Evolutionary conservation across 176 grass and related monocot genomes (phyloP).

Genomic region (Aegilops speltoides): DNA sequence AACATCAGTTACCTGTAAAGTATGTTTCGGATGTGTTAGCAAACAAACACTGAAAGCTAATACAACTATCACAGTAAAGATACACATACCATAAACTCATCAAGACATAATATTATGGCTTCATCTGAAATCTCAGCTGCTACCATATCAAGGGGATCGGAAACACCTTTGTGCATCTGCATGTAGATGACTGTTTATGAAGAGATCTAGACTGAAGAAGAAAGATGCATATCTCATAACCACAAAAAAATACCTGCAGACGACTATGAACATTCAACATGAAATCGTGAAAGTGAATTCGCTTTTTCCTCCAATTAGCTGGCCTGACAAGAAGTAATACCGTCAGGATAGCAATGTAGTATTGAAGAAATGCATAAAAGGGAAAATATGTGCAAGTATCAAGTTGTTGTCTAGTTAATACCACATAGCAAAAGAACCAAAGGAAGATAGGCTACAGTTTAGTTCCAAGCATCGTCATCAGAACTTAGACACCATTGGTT

Average conservation of each 20-base stretch:
- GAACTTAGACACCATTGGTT: too few relatives aligned
- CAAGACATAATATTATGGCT: constrained; percentile 86
- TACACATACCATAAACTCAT: constrained; percentile 92
- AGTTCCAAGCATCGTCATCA: neutral
- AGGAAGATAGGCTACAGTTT: neutral
- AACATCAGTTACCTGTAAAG: constrained; percentile 85
- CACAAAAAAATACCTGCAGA: constrained; percentile 62
- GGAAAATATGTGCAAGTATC: neutral
- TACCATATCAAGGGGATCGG: constrained; percentile 95
- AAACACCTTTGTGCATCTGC: constrained; percentile 97
- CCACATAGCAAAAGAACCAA: neutral
- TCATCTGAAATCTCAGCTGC: constrained; percentile 97
- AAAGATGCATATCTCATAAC: neutral
- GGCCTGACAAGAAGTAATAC: constrained; percentile 52
- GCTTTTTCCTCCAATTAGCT: constrained; percentile 92
- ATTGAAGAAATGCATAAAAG: neutral
- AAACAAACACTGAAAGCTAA: constrained; percentile 48
- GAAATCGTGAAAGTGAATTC: constrained; percentile 96
- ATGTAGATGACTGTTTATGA: constrained; percentile 4
- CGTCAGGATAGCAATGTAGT: constrained; percentile 12
- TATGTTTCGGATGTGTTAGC: neutral
- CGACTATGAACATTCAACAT: constrained; percentile 95
- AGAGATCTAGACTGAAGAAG: constrained; percentile 4
- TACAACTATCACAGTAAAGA: neutral
- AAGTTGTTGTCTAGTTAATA: constrained; percentile 3